A percentile compares a stretch with the other conserved stretches of the same genome.
Conservation (phyloP, 148 eudicot genomes). For the Agrostemma githago region DNA sequence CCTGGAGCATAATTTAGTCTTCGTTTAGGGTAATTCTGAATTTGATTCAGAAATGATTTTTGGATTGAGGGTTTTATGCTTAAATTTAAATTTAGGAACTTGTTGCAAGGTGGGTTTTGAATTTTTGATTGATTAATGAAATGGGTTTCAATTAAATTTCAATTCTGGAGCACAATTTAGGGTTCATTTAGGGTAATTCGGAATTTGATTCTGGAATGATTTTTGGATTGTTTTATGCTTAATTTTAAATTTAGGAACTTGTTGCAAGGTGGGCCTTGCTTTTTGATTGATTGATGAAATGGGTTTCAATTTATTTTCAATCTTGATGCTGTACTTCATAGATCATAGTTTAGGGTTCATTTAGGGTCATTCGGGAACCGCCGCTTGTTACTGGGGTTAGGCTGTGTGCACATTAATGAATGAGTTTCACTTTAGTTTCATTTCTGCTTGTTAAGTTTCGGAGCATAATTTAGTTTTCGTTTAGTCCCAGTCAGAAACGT, state of each 20-base stretch:
- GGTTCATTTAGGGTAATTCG: too few relatives aligned
- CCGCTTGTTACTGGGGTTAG: neutral
- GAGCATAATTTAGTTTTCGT: neutral
- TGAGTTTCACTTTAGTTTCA: neutral
- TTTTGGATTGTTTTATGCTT: too few relatives aligned
- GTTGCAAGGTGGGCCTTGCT: too few relatives aligned
- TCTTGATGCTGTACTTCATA: neutral
- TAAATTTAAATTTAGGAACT: neutral
- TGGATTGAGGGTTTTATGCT: neutral
- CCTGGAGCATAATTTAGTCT: neutral
- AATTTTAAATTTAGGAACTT: too few relatives aligned
- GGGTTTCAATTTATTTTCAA: too few relatives aligned
- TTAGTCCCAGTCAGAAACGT: neutral
- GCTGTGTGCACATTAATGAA: neutral
- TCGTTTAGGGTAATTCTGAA: neutral
- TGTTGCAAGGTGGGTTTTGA: neutral
- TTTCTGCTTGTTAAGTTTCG: neutral
- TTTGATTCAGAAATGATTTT: neutral
- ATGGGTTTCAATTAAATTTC: neutral
- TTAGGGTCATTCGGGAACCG: neutral
- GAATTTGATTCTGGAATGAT: too few relatives aligned
- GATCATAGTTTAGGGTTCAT: neutral
- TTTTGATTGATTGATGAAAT: too few relatives aligned
- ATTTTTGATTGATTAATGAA: neutral
- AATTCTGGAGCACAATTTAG: too few relatives aligned